phyloP scores from a whole-genome alignment of 441 rosid species.

The Arabidopsis hybrid region DNA sequence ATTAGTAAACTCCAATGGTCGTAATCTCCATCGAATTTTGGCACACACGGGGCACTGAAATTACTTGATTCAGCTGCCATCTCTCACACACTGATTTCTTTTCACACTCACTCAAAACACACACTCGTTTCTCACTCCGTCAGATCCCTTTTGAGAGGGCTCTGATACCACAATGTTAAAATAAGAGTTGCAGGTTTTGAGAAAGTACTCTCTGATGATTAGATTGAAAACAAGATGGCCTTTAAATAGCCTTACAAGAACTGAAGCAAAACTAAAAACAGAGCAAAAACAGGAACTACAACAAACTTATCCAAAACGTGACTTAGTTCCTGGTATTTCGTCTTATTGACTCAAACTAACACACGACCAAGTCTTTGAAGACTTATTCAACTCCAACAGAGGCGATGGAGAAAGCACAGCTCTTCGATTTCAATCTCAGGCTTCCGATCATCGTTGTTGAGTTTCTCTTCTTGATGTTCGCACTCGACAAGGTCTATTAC shows the following conservation, averaged over 20 bases:
- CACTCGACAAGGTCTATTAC: constrained; percentile 82
- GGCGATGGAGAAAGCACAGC: constrained; percentile 82
- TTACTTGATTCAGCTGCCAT: too few species aligned
- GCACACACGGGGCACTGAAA: constrained; percentile 2
- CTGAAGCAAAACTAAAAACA: too few species aligned
- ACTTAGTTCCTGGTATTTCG: too few species aligned
- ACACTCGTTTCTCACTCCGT: not conserved
- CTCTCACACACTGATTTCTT: too few species aligned
- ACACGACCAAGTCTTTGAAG: too few species aligned
- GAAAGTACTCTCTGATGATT: not conserved
- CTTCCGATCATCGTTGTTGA: constrained; percentile 84
- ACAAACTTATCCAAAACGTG: too few species aligned
- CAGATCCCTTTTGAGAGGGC: constrained; percentile 5
- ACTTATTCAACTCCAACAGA: too few species aligned
- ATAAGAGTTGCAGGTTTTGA: not conserved
- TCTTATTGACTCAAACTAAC: too few species aligned
- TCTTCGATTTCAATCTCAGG: constrained; percentile 91
- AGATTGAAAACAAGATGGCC: not conserved
- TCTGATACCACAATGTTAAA: not conserved
- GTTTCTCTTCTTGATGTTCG: constrained; percentile 84
- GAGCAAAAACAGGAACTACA: too few species aligned
- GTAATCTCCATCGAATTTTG: not conserved
- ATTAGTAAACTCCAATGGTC: too few species aligned
- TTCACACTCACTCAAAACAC: too few species aligned
- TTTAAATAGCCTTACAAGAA: too few species aligned